Evolutionary conservation across 108 stramenopile species (phyloP).

Genomic region (Epipyxis sp.): DNA sequence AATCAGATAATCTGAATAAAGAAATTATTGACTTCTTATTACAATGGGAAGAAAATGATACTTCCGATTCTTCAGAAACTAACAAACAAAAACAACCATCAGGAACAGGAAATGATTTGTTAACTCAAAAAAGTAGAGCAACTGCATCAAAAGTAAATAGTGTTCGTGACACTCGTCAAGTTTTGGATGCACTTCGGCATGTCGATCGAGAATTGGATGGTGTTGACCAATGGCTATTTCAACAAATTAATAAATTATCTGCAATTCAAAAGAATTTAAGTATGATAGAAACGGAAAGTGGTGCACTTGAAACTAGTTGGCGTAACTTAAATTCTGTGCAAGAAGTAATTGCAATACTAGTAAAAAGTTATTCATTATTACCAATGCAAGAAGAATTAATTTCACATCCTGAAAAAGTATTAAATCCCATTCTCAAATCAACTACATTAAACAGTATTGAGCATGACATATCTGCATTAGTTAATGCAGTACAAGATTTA

Average conservation of each 20-base stretch:
- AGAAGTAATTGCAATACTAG: background rate
- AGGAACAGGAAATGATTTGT: too few species aligned
- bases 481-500: background rate
- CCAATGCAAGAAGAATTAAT: conserved; percentile 6
- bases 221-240: conserved; percentile 15
- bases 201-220: conserved; percentile 8
- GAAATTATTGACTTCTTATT: conserved; percentile 31
- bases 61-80: too few species aligned
- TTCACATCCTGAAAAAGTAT: background rate
- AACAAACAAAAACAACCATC: too few species aligned
- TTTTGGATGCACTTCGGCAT: background rate
- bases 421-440: background rate
- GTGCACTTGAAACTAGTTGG: conserved; percentile 27
- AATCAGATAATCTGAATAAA: conserved; percentile 6
- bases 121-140: background rate
- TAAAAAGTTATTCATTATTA: background rate
- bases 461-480: background rate
- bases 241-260: conserved; percentile 16
- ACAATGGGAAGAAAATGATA: conserved; percentile 27
- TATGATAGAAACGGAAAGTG: conserved; percentile 21
- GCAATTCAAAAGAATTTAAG: conserved; percentile 16
- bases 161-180: background rate
- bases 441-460: background rate
- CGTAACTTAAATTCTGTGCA: conserved; percentile 1
- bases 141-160: background rate